Evolutionary conservation across 495 filamentous ascomycete species (phyloP).

Genomic region (Pseudoneurospora amorphoporcata): DNA sequence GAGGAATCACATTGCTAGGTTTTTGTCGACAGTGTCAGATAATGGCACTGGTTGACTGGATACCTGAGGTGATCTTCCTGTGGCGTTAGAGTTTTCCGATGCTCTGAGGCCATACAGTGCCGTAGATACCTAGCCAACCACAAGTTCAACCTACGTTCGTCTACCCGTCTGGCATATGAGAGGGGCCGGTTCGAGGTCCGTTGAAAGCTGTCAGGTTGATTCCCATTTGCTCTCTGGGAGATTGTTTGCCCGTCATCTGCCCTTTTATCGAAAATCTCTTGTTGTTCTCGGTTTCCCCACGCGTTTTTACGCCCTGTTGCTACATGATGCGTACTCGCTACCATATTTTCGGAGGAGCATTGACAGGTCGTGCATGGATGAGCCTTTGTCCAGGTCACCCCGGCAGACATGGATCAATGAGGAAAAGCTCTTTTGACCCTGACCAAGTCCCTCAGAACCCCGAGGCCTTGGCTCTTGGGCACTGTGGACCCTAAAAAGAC

Average conservation of each 20-base stretch:
- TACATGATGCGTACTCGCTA: background rate
- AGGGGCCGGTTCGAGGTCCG: background rate
- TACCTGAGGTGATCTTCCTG: background rate
- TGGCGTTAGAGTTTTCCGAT: background rate
- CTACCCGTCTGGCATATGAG: background rate
- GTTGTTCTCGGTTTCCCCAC: background rate
- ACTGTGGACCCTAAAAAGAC: background rate
- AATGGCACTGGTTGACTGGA: background rate
- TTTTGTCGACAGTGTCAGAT: background rate
- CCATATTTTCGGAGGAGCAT: background rate
- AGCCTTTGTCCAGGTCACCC: background rate
- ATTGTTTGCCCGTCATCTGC: background rate
- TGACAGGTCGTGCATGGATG: background rate
- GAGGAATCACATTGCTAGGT: background rate
- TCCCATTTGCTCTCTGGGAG: background rate
- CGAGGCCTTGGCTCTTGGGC: background rate
- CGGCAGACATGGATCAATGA: background rate
- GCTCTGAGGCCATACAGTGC: background rate
- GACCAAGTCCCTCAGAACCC: background rate
- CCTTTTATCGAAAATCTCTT: background rate
- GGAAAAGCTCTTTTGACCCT: background rate
- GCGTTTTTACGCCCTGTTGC: background rate
- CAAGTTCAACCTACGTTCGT: background rate
- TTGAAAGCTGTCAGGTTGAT: background rate
- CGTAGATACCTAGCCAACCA: background rate